Percentiles rank a stretch among this genome's conserved stretches.
These are phyloP conservation scores for Takashimella koratensis DNA, from an alignment of 1,284 basidiomycete genomes.

Conservation along the genomic window DNA sequence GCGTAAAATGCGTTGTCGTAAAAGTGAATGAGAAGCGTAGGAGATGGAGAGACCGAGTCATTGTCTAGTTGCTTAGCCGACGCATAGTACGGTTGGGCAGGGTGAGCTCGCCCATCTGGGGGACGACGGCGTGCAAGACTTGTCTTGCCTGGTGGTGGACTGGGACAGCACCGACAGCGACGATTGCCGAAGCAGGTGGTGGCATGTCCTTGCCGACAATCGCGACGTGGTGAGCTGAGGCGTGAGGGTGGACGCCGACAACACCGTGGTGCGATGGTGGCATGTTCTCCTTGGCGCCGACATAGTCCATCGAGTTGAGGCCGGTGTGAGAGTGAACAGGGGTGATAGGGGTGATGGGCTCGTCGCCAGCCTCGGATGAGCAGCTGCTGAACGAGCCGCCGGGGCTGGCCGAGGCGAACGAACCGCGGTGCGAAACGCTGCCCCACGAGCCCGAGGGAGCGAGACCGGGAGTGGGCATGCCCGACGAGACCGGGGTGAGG, in stretches of 20 bases:
- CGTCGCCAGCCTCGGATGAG: constrained; percentile 47
- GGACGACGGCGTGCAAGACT: constrained; percentile 25
- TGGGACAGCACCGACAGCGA: too few species aligned
- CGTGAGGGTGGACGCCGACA: not conserved
- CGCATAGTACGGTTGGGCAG: constrained; percentile 27
- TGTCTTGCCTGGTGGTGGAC: constrained; percentile 17
- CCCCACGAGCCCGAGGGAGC: constrained; percentile 37
- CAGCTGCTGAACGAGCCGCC: constrained; percentile 39
- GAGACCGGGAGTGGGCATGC: constrained; percentile 38
- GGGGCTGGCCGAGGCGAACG: constrained; percentile 38
- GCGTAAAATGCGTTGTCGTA: not conserved
- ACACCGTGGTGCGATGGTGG: constrained; percentile 21
- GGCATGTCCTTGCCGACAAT: constrained; percentile 14
- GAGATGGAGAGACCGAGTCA: not conserved
- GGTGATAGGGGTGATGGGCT: constrained; percentile 48
- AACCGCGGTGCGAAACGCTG: constrained; percentile 12
- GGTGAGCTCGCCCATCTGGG: constrained; percentile 16
- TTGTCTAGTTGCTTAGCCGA: constrained; percentile 37
- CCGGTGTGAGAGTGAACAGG: constrained; percentile 30
- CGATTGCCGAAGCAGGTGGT: constrained; percentile 3
- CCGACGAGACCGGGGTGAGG: constrained; percentile 32
- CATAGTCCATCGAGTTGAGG: constrained; percentile 13
- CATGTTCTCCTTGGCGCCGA: constrained; percentile 45
- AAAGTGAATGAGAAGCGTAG: not conserved
- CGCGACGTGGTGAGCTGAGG: constrained; percentile 10